Percentiles rank a stretch among this genome's conserved stretches.
Conservation (phyloP, 495 filamentous ascomycete genomes). For the Xylaria bambusicola region DNA sequence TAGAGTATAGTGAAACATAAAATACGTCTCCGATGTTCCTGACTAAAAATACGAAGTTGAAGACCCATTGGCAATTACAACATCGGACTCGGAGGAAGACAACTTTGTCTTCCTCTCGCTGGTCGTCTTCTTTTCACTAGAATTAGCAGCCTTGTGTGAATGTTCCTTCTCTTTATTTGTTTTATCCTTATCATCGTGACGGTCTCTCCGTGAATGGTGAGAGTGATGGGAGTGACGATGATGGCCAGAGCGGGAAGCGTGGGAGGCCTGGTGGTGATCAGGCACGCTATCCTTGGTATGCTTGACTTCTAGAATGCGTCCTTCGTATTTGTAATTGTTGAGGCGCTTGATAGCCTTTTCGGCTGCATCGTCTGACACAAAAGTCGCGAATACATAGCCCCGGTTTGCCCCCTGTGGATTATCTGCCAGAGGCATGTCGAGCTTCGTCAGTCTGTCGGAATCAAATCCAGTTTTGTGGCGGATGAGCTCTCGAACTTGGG, state of each 20-base stretch:
- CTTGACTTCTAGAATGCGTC: constrained; percentile 26
- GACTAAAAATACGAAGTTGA: constrained; percentile 11
- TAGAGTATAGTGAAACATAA: constrained; percentile 4
- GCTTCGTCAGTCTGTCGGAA: constrained; percentile 30
- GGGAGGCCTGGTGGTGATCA: constrained; percentile 20
- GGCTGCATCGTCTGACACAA: constrained; percentile 31
- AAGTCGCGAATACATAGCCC: constrained; percentile 30
- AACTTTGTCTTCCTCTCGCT: constrained; percentile 28
- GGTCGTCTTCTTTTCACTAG: constrained; percentile 27
- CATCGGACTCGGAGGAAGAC: constrained; percentile 27
- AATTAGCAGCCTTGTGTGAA: constrained; percentile 4
- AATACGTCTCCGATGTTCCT: not conserved
- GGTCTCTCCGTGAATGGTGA: constrained; percentile 17
- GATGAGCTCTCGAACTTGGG: constrained; percentile 34
- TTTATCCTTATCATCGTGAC: constrained; percentile 27
- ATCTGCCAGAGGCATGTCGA: constrained; percentile 32
- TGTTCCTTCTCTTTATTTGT: constrained; percentile 27
- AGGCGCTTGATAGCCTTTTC: constrained; percentile 29
- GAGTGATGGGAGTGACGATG: constrained; percentile 10
- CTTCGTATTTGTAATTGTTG: constrained; percentile 28
- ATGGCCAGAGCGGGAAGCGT: constrained; percentile 21
- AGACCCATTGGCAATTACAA: constrained; percentile 34
- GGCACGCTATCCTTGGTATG: constrained; percentile 33
- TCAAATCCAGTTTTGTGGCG: constrained; percentile 30
- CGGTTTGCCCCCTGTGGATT: constrained; percentile 23